Evolutionary conservation across 768 basidiomycete genomes (phyloP), one percentile per base, ranked within the genome.

Genomic region (Amanita exitialis): DNA sequence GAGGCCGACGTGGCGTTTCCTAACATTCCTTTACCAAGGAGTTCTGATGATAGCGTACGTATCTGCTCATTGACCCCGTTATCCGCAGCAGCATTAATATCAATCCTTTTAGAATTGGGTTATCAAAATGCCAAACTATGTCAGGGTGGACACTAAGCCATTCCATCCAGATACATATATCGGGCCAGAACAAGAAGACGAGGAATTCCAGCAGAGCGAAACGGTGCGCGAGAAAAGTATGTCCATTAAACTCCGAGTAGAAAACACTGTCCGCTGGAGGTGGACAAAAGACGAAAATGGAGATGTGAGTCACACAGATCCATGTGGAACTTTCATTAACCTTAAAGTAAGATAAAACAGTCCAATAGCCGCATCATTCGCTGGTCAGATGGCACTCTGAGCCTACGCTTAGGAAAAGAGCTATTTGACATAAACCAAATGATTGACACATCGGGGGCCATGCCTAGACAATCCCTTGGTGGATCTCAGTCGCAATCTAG

Each of bases 351-450:
- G 93, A 72, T 68, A 57, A 78, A 83, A 56, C 86, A 94, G 71
- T 90, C 91, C 13, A 99, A 99, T 62, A 82, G 86, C 55, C 85
- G 93, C 27, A 71, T 97, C 35, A 80, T 99, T 52, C 80, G 87
- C 12, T 99, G 96, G 96, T 96, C 93, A 5, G 96, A 99, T 63
- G 95, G 95, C 13, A 78, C 87, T 12, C 68, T 92, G 51, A 94
- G 92, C 58, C 77, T 99, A 27, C 86, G 89, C 56, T 70, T 99
- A 50, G 96, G 96, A 38, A 87, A 89, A 64, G 95, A 98, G 61
- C 72, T 96, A 4, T 98, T 94, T 67, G 93, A 97, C 69, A 82
- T 98, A 46, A 82, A 78, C 47, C 79, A 86, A 64, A 80, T 78
- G 54, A 70, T 89, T 52, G 89, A 93, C 61, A 84, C 78, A 15